Evolutionary conservation across 1,139 yeast genomes (phyloP), one percentile per base, ranked within the genome.

Genomic region (Geotrichum reessii): DNA sequence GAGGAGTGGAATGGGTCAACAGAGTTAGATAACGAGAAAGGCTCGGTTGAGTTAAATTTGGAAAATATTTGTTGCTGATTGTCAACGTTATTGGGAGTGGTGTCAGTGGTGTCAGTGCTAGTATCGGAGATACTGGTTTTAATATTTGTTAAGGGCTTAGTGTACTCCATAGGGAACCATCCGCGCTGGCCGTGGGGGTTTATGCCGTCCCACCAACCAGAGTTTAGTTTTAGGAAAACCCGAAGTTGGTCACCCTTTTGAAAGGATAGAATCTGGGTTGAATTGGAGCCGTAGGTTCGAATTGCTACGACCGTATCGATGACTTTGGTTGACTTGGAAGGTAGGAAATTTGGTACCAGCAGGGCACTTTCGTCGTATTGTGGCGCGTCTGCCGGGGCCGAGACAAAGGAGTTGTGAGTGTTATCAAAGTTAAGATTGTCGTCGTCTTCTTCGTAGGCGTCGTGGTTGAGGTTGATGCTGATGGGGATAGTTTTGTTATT

Each of bases 231-330:
- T 55, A 77, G 74, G 27, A 88, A 78, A n/a, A 89, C 75, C 59
- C 78, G 72, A 65, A 83, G 79, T 63, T 87, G 73, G 69, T 91
- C 97, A 62, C 75, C 75, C 28, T 63, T 82, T 80, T 44, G 83
- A 79, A 68, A 93, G 83, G 63, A 79, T 81, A 66, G 80, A 77
- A 74, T 87, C 90, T 67, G 83, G 78, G 63, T 85, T 81, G 70
- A 93, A 74, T 63, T 82, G 76, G 74, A 95, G 83, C 59, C 52
- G 57, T 68, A n/a, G 91, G 86, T 28, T 87, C 93, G 73, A 81
- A 89, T 8, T 82, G 27, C 96, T 7, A 63, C 60, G 9, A 67
- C 71, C 5, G 64, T 62, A 47, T 64, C 70, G 27, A 64, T 59
- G 28, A 60, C 53, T 11, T 54, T 55, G 25, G 53, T 40, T 24